phyloP scores from a whole-genome alignment of 192 early-diverging fungal genomes.

The Mortierella antarctica region DNA sequence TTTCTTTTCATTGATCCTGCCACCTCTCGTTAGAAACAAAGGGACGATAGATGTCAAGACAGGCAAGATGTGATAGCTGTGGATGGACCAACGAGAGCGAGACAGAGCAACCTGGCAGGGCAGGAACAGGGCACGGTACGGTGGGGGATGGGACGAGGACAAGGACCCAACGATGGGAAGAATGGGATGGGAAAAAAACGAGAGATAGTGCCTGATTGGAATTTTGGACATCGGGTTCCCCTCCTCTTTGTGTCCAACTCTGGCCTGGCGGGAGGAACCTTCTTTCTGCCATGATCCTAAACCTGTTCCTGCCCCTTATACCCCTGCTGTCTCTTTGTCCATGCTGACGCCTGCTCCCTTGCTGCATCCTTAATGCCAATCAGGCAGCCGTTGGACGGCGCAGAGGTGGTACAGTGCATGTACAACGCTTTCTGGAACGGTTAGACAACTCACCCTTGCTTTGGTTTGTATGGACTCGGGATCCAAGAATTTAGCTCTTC shows the following conservation, averaged over 20 bases:
- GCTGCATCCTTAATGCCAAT: too few species aligned
- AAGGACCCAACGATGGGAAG: constrained; percentile 1
- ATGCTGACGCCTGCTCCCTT: too few species aligned
- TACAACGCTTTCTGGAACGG: too few species aligned
- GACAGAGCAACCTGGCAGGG: not conserved
- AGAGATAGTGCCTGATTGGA: not conserved
- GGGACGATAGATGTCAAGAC: not conserved
- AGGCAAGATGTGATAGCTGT: too few species aligned
- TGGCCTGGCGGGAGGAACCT: not conserved
- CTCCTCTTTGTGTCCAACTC: not conserved
- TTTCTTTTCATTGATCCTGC: too few species aligned
- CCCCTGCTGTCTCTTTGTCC: not conserved
- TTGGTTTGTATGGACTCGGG: too few species aligned
- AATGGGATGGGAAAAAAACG: constrained; percentile 21
- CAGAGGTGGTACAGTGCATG: too few species aligned
- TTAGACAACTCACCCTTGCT: too few species aligned
- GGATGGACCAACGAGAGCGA: not conserved
- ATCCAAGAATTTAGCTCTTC: too few species aligned
- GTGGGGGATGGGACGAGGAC: constrained; percentile 1
- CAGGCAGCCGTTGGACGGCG: too few species aligned
- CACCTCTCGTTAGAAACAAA: not conserved
- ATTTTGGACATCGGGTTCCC: not conserved
- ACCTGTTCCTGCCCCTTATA: not conserved
- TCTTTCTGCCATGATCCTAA: too few species aligned
- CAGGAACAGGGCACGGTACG: not conserved